These are phyloP conservation scores for Metschnikowia cerradonensis DNA, from an alignment of 805 yeast genomes.

Conservation along the genomic window DNA sequence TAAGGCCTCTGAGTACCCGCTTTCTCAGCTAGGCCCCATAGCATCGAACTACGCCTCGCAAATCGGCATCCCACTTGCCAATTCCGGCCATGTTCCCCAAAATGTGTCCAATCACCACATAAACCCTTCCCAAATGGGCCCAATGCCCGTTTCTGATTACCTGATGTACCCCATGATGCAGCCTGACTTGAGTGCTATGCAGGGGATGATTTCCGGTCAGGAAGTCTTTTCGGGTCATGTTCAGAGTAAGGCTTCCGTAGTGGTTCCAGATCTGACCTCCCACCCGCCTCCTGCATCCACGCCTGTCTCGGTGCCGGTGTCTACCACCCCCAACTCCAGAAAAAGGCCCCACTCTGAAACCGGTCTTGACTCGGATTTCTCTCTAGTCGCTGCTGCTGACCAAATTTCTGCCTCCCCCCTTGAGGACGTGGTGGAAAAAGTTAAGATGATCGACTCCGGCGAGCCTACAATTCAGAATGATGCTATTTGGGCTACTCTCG, in stretches of 20 bases:
- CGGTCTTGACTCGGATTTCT: conserved; percentile 9
- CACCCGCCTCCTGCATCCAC: neutral
- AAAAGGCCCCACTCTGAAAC: conserved; percentile 6
- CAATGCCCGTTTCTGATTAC: neutral
- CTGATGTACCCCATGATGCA: conserved; percentile 1
- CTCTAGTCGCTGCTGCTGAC: conserved; percentile 8
- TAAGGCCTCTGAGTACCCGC: neutral
- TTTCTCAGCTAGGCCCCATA: neutral
- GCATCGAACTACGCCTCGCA: neutral
- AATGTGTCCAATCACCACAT: neutral
- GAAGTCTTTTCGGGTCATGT: conserved; percentile 1
- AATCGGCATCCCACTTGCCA: neutral
- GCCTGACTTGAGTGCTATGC: conserved; percentile 1
- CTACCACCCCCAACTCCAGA: conserved; percentile 1
- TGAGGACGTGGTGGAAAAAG: conserved; percentile 13
- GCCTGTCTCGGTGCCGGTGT: neutral
- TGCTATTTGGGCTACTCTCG: conserved; percentile 7
- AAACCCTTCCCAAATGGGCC: neutral
- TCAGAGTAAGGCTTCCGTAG: neutral
- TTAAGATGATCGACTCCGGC: conserved; percentile 9
- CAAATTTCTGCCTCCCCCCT: conserved; percentile 5
- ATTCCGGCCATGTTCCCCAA: neutral
- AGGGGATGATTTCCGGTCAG: conserved; percentile 2
- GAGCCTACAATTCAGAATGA: conserved; percentile 6
- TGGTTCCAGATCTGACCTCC: neutral